phyloP scores from a whole-genome alignment of 805 yeast genomes.

The Yamadazyma kitorensis region DNA sequence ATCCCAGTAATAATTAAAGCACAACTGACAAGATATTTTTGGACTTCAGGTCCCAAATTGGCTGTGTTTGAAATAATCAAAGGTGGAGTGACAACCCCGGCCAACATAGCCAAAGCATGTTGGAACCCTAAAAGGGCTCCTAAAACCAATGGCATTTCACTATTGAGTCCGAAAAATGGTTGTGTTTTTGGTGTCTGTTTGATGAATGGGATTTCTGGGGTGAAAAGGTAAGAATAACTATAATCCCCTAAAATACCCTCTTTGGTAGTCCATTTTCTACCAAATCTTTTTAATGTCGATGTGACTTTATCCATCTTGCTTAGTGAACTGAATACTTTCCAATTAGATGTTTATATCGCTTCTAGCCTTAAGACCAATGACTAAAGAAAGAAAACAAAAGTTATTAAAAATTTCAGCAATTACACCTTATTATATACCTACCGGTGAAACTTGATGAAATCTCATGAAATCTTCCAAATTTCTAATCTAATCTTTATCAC shows the following conservation, averaged over 20 bases:
- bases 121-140: constrained; percentile 80
- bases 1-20: constrained; percentile 40
- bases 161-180: constrained; percentile 78
- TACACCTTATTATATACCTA: too few relatives aligned
- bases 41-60: constrained; percentile 44
- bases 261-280: constrained; percentile 57
- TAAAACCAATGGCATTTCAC: constrained; percentile 73
- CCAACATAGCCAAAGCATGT: constrained; percentile 85
- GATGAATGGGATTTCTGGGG: constrained; percentile 72
- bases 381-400: too few relatives aligned
- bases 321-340: too few relatives aligned
- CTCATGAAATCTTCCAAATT: too few relatives aligned
- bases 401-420: too few relatives aligned
- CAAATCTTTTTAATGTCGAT: too few relatives aligned
- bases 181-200: constrained; percentile 47
- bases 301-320: too few relatives aligned
- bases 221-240: constrained; percentile 73
- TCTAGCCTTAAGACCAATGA: too few relatives aligned
- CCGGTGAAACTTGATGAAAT: too few relatives aligned
- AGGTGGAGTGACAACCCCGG: constrained; percentile 87
- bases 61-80: constrained; percentile 64
- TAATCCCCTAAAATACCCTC: constrained; percentile 84
- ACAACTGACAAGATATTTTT: constrained; percentile 34
- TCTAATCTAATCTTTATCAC: too few relatives aligned
- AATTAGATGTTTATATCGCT: too few relatives aligned